A percentile compares a stretch with the other conserved stretches of the same genome.
Conservation (phyloP, 2,329 filamentous ascomycete genomes). For the Canariomyces notabilis region DNA sequence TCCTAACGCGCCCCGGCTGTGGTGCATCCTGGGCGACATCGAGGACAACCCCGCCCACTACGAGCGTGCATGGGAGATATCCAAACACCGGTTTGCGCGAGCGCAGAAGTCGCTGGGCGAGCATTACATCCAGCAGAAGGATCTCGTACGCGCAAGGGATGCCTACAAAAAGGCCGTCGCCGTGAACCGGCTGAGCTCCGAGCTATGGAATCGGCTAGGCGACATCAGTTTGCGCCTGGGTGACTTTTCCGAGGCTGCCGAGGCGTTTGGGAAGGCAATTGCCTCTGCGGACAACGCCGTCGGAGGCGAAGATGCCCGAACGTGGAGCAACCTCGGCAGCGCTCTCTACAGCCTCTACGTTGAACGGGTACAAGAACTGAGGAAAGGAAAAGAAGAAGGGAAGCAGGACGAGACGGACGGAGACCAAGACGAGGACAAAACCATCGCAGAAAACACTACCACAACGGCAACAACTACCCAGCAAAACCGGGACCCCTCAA, state of each 20-base stretch:
- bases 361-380: conserved; percentile 42
- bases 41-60: conserved; percentile 72
- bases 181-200: conserved; percentile 74
- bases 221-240: conserved; percentile 78
- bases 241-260: conserved; percentile 71
- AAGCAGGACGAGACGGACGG: conserved; percentile 26
- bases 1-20: conserved; percentile 77
- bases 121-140: conserved; percentile 61
- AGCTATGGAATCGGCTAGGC: conserved; percentile 85
- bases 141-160: conserved; percentile 64
- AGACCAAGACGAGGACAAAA: conserved; percentile 25
- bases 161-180: conserved; percentile 74
- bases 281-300: conserved; percentile 53
- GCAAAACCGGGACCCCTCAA: conserved; percentile 44
- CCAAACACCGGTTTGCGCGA: conserved; percentile 71
- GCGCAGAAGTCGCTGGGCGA: conserved; percentile 85
- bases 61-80: conserved; percentile 82
- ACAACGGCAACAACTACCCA: too few species aligned
- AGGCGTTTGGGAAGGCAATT: conserved; percentile 79
- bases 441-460: neutral
- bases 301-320: conserved; percentile 84
- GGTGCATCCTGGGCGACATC: conserved; percentile 90
- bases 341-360: conserved; percentile 68
- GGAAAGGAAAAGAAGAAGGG: conserved; percentile 24
- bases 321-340: conserved; percentile 91